phyloP scores from a whole-genome alignment of 1,284 basidiomycete species.

The Leccinum ponderosum region DNA sequence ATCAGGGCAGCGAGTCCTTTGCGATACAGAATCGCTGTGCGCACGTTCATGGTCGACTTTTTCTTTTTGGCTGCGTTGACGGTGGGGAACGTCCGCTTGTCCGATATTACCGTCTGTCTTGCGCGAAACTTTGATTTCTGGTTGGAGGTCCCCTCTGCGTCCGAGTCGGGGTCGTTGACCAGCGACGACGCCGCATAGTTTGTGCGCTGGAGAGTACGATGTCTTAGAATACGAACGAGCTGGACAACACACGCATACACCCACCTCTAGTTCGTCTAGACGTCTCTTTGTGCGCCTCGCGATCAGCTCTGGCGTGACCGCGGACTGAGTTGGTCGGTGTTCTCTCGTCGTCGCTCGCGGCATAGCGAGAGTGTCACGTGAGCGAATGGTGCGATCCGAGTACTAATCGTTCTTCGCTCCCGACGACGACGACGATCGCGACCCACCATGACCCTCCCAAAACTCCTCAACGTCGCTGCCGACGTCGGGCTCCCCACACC shows the following conservation, averaged over 20 bases:
- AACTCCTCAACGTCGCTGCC: constrained; percentile 22
- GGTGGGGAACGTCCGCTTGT: constrained; percentile 54
- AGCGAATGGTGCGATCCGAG: background rate
- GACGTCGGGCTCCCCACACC: constrained; percentile 63
- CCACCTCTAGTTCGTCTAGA: constrained; percentile 80
- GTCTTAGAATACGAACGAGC: constrained; percentile 3
- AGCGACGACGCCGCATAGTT: constrained; percentile 65
- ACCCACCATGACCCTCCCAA: constrained; percentile 19
- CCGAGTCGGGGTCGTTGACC: constrained; percentile 48
- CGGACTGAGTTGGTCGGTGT: constrained; percentile 36
- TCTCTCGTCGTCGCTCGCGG: constrained; percentile 39
- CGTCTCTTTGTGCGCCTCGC: constrained; percentile 73
- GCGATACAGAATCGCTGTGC: constrained; percentile 75
- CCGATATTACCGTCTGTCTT: constrained; percentile 65
- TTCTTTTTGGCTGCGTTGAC: constrained; percentile 52
- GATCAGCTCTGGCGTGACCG: constrained; percentile 60
- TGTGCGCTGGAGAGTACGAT: constrained; percentile 51
- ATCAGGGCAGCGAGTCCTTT: constrained; percentile 71
- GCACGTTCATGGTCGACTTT: constrained; percentile 78
- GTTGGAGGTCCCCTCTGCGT: constrained; percentile 27
- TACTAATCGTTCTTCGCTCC: background rate
- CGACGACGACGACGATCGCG: constrained; percentile 7
- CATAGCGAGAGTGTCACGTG: constrained; percentile 24
- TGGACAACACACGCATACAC: background rate
- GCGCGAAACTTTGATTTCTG: constrained; percentile 59